These are phyloP conservation scores for Fragaria vesca DNA, from an alignment of 306 rosid genomes.

Conservation along the genomic window DNA sequence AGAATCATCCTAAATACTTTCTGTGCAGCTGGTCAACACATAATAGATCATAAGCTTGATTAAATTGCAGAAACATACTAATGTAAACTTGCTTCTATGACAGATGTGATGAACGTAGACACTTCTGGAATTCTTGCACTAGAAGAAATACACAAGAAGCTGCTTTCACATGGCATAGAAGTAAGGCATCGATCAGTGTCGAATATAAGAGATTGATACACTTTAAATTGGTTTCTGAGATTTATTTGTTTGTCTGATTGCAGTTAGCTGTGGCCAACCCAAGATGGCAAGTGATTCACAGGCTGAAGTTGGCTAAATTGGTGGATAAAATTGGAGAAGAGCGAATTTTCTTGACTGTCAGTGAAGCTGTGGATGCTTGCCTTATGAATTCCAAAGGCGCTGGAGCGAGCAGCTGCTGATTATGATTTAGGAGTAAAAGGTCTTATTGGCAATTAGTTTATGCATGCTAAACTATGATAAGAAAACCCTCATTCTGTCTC, in stretches of 20 bases:
- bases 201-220: background rate
- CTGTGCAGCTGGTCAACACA: background rate
- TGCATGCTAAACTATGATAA: background rate
- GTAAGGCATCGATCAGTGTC: conserved; percentile 29
- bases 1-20: background rate
- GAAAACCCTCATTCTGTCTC: background rate
- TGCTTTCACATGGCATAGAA: conserved; percentile 46
- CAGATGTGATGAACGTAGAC: conserved; percentile 74
- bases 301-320: conserved; percentile 62
- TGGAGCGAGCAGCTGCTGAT: conserved; percentile 23
- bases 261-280: conserved; percentile 83
- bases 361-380: conserved; percentile 76
- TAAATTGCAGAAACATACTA: background rate
- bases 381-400: conserved; percentile 29
- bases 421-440: background rate
- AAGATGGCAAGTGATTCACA: conserved; percentile 77
- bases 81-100: background rate
- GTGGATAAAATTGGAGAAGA: conserved; percentile 72
- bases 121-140: conserved; percentile 73
- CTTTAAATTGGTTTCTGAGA: background rate
- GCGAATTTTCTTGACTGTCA: conserved; percentile 60
- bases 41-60: background rate
- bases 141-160: conserved; percentile 69
- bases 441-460: background rate
- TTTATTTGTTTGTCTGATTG: conserved; percentile 11